Evolutionary conservation across 192 early-diverging fungal genomes (phyloP), one percentile per base, ranked within the genome.

Genomic region (Pilaira anomala): DNA sequence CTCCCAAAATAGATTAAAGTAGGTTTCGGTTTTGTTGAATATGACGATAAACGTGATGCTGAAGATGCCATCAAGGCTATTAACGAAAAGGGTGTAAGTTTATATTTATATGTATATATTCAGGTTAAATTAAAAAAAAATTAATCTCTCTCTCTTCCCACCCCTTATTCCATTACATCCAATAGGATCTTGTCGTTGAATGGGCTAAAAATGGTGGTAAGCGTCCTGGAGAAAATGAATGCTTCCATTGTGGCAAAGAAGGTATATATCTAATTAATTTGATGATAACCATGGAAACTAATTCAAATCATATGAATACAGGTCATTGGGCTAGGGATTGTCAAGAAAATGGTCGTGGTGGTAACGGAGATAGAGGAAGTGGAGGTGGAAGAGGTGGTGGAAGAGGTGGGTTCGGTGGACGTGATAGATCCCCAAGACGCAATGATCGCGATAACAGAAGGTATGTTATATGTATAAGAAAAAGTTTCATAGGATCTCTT

Each of bases 141-240:
- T 25, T 33, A 33, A n/a, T n/a, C n/a, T n/a, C n/a, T n/a, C n/a
- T n/a, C n/a, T n/a, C 30, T 7, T 7, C 30, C 30, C 30, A 2
- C 33, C 5, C 33, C 33, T 6, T 54, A 8, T 18, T 33, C 2
- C 4, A 30, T 19, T 16, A 22, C n/a, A 24, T 21, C 7, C 29
- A 55, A n/a, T 41, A 65, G 42, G 52, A 65, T 14, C 50, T 81
- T 50, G 76, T 82, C 28, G 80, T 82, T 40, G 80, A 82, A 60
- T 82, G 78, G 63, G 80, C 80, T 48, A 82, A 82, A 73, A 82
- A 82, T 51, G 76, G 75, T 28, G 80, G 78, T 30, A 76, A 75
- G 56, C 72, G 76, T 63, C 65, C 74, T 30, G 74, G 75, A 24
- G 77, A 76, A 21, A 76, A 79, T 54, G 77, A 76, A 48, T 79